Conservation (phyloP, 495 filamentous ascomycete genomes). For the Hypoxylon fuscum region DNA sequence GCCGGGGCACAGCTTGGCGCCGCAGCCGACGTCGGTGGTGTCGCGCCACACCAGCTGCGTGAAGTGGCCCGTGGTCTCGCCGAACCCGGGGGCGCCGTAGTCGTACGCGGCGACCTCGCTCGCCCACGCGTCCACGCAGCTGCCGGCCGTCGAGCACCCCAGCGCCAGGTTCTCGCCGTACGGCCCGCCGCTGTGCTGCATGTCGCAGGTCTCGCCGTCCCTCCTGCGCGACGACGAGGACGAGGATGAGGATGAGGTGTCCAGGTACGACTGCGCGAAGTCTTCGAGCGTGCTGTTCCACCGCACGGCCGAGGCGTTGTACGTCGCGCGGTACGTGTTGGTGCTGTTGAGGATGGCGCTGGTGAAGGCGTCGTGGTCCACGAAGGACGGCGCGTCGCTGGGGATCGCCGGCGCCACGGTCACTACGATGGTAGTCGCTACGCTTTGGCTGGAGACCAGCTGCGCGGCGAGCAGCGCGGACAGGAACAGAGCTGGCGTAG, state of each 20-base stretch:
- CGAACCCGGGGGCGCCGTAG: slow-evolving; percentile 64
- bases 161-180: slow-evolving; percentile 83
- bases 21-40: slow-evolving; percentile 77
- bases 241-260: background rate
- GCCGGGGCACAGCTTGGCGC: slow-evolving; percentile 63
- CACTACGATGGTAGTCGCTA: slow-evolving; percentile 32
- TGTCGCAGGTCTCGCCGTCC: slow-evolving; percentile 64
- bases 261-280: slow-evolving; percentile 58
- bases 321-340: slow-evolving; percentile 71
- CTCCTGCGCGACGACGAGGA: background rate
- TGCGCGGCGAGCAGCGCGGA: slow-evolving; percentile 14
- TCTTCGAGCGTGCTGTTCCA: slow-evolving; percentile 73
- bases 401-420: slow-evolving; percentile 42
- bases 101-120: slow-evolving; percentile 69
- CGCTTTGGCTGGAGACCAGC: slow-evolving; percentile 28
- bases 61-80: slow-evolving; percentile 79
- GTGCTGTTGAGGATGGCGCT: slow-evolving; percentile 69
- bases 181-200: slow-evolving; percentile 71
- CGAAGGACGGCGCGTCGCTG: slow-evolving; percentile 56
- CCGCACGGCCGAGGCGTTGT: slow-evolving; percentile 66
- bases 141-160: slow-evolving; percentile 67
- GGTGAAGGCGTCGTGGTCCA: slow-evolving; percentile 58
- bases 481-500: background rate
- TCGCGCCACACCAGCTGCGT: slow-evolving; percentile 84
- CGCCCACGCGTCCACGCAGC: slow-evolving; percentile 73